Conservation (phyloP, 2,329 filamentous ascomycete genomes). For the Akanthomyces uredinophilus region DNA sequence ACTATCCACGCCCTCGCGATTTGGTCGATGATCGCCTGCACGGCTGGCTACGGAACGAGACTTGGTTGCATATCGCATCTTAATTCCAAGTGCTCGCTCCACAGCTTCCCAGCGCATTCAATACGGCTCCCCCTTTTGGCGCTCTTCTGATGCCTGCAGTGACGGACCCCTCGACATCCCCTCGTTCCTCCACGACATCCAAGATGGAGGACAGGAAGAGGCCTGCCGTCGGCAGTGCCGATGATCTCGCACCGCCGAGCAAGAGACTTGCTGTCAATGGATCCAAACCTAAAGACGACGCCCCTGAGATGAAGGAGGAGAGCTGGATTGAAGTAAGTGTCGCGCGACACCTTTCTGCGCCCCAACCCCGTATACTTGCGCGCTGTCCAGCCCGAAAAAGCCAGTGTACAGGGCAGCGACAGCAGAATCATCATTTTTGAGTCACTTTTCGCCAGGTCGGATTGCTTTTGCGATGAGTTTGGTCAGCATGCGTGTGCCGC, state of each 20-base stretch:
- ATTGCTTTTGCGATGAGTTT: background rate
- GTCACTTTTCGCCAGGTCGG: background rate
- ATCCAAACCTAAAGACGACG: slow-evolving; percentile 51
- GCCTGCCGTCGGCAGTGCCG: slow-evolving; percentile 72
- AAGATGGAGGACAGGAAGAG: slow-evolving; percentile 99
- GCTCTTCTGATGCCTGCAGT: slow-evolving; percentile 78
- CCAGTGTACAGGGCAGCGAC: background rate
- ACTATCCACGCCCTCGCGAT: slow-evolving; percentile 27
- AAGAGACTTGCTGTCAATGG: slow-evolving; percentile 93
- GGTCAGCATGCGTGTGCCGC: background rate
- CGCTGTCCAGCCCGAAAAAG: background rate
- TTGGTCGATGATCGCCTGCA: slow-evolving; percentile 32
- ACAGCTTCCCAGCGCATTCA: slow-evolving; percentile 27
- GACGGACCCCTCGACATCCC: slow-evolving; percentile 63
- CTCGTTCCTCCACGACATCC: slow-evolving; percentile 74
- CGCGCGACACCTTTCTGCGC: slow-evolving; percentile 26
- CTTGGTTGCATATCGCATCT: slow-evolving; percentile 29
- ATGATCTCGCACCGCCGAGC: slow-evolving; percentile 80
- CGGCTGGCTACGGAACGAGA: slow-evolving; percentile 29
- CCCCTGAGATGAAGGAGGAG: slow-evolving; percentile 53
- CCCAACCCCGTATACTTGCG: background rate
- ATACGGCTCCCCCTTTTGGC: slow-evolving; percentile 17
- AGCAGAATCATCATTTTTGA: background rate
- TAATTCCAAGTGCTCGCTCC: slow-evolving; percentile 25
- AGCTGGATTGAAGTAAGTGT: slow-evolving; percentile 62